Base-by-base conservation (phyloP, 768 basidiomycete genomes). In the Leccinum uliginosum region DNA sequence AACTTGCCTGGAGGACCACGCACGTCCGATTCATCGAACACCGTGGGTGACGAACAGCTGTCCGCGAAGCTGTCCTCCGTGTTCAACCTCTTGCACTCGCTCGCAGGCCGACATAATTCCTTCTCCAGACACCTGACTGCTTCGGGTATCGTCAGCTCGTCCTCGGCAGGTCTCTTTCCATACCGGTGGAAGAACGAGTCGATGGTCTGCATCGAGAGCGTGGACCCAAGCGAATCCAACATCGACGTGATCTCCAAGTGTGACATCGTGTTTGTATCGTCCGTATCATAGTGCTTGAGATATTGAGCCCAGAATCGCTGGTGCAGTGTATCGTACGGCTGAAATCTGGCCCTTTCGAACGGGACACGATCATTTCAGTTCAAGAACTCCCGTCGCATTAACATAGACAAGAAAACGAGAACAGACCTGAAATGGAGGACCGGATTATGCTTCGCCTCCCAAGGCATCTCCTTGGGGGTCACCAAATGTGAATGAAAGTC, bases 201-300 rank as follows among this genome's bases (percentile, higher is more conserved):
- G 57, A 97, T 76, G 1, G 96, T 98, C 46, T 83, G 76, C 0
- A 72, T 73, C 6, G 89, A 89, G 50, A 98, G 82, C 0, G 95
- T 98, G 4, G 94, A 97, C 6, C 94, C 94, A 34, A 99, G 85
- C 2, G 95, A 96, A 74, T 98, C 96, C 44, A 99, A 86, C 91
- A 98, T 94, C 11, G 91, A 91, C 0, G 89, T 91, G 32, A 97
- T 78, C 71, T 98, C 96, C 54, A 96, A 75, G 59, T 87, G 86
- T 0, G 92, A 93, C 40, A 95, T 73, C 1, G 80, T 70, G 21
- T 75, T 75, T 0, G 85, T 89, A 59, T 94, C 90, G 70, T 95
- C 93, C 0, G 86, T 81, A 64, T 97, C 95, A 72, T 98, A 98
- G 62, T 95, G 89, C 50, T 82, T 82, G 43, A 96, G 80, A 70